phyloP scores from a whole-genome alignment of 2,329 filamentous ascomycete genomes.

The Gnomoniopsis smithogilvyi region DNA sequence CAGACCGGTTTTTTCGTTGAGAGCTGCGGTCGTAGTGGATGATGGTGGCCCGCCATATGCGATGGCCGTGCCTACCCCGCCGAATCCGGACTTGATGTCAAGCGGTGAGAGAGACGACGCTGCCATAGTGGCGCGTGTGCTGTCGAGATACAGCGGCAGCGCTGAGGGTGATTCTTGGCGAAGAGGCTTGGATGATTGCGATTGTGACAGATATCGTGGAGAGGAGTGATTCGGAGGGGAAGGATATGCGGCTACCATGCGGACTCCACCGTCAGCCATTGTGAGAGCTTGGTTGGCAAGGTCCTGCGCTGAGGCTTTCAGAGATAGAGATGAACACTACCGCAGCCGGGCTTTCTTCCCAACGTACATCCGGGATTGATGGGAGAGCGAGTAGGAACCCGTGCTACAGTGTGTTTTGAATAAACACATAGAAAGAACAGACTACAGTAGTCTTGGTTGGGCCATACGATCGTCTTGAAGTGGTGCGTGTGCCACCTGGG shows the following conservation, averaged over 20 bases:
- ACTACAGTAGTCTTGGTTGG: not conserved
- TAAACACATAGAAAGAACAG: not conserved
- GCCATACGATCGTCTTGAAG: too few relatives aligned
- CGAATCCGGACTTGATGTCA: slow-evolving; percentile 13
- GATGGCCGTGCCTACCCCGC: slow-evolving; percentile 12
- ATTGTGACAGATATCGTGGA: not conserved
- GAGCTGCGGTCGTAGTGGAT: not conserved
- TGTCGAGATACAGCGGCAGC: not conserved
- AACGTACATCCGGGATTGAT: too few relatives aligned
- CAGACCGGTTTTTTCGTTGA: slow-evolving; percentile 26
- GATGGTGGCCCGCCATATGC: slow-evolving; percentile 10
- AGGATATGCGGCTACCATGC: slow-evolving; percentile 7
- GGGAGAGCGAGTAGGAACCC: too few relatives aligned
- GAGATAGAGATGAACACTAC: not conserved
- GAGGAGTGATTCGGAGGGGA: not conserved
- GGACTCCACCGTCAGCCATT: slow-evolving; percentile 15
- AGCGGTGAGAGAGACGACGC: slow-evolving; percentile 12
- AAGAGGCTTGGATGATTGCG: not conserved
- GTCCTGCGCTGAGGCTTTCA: not conserved
- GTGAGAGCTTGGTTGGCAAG: too few relatives aligned
- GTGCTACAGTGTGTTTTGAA: not conserved
- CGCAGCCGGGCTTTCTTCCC: too few relatives aligned
- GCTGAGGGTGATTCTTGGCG: not conserved
- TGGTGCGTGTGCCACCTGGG: too few relatives aligned
- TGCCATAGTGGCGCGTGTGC: not conserved